Percentiles rank a stretch among this genome's conserved stretches.
phyloP scores from a whole-genome alignment of 345 rosid genomes.

The Rhodamnia rubescens region DNA sequence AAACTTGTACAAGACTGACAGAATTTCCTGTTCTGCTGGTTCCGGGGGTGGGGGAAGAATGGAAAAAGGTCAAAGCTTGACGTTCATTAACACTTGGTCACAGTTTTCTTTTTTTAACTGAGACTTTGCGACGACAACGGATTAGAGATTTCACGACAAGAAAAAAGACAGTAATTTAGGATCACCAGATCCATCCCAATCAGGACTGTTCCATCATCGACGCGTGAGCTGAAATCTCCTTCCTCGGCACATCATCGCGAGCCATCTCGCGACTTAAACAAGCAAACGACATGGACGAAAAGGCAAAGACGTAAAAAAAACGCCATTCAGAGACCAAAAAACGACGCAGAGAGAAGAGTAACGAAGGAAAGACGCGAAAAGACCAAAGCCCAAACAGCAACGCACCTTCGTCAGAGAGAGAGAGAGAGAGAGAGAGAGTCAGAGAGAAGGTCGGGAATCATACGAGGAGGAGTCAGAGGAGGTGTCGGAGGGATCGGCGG shows the following conservation, averaged over 20 bases:
- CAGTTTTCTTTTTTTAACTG: background rate
- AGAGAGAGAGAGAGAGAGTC: background rate
- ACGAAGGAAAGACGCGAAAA: background rate
- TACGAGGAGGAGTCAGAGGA: background rate
- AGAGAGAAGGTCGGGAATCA: background rate
- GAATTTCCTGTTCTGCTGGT: background rate
- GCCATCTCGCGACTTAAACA: background rate
- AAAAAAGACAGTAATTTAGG: background rate
- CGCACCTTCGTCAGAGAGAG: background rate
- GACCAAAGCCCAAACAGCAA: background rate
- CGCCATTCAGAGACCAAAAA: background rate
- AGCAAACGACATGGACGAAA: background rate
- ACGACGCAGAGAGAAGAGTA: background rate
- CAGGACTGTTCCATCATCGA: background rate
- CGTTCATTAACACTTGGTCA: background rate
- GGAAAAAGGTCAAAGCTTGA: background rate
- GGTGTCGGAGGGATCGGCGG: background rate
- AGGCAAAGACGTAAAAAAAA: background rate
- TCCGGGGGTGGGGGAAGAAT: background rate
- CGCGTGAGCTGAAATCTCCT: background rate
- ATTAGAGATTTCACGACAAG: background rate
- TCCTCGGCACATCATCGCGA: background rate
- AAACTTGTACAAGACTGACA: background rate
- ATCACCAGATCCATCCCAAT: background rate
- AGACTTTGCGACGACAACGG: background rate